Evolutionary conservation across 2,329 filamentous ascomycete genomes (phyloP).

Genomic region (Lachnellula arida): DNA sequence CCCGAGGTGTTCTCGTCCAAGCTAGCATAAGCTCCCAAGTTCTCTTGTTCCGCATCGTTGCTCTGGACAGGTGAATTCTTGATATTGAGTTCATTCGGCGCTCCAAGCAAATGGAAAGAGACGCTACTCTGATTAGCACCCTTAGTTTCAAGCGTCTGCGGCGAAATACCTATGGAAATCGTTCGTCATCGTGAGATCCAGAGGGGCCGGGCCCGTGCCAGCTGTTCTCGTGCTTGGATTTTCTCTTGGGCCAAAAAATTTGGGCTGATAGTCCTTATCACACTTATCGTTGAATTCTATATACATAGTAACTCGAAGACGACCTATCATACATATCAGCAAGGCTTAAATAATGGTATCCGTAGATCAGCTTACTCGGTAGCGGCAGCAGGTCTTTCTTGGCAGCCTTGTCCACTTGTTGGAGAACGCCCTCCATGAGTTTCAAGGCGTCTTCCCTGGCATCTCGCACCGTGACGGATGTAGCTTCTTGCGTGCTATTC

Average conservation of each 20-base stretch:
- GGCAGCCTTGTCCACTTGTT: not conserved
- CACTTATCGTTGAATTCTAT: constrained; percentile 17
- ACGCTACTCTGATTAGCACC: not conserved
- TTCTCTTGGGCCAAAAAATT: constrained; percentile 16
- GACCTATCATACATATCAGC: not conserved
- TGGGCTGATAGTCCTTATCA: constrained; percentile 14
- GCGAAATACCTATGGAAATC: constrained; percentile 11
- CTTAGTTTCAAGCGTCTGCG: not conserved
- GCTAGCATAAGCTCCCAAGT: not conserved
- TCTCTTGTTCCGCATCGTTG: not conserved
- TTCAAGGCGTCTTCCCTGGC: constrained; percentile 5
- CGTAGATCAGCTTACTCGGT: constrained; percentile 1
- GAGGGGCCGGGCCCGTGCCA: constrained; percentile 1
- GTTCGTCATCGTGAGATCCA: constrained; percentile 7
- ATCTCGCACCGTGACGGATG: not conserved
- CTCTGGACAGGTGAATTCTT: not conserved
- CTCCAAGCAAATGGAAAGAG: not conserved
- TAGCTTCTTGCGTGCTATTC: not conserved
- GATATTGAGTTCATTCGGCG: not conserved
- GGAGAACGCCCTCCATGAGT: not conserved
- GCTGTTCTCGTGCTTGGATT: constrained; percentile 8
- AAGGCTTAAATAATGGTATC: not conserved
- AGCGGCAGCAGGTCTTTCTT: not conserved
- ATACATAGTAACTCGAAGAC: constrained; percentile 11
- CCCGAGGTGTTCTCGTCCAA: not conserved